Conservation (phyloP, 768 basidiomycete species). For the Piloderma croceum region DNA sequence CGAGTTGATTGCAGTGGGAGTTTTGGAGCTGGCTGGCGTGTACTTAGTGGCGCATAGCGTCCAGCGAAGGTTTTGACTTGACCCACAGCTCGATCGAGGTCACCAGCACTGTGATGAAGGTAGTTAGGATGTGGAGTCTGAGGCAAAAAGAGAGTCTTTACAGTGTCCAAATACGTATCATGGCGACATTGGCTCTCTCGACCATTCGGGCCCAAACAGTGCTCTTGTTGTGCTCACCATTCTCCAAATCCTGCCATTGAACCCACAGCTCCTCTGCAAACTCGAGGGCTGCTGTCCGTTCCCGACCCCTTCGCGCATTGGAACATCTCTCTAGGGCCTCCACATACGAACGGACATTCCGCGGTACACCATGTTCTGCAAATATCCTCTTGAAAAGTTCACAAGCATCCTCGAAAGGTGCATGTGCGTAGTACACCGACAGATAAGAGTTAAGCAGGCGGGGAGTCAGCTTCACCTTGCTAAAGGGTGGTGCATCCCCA, state of each 20-base stretch:
- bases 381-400: conserved; percentile 51
- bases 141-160: conserved; percentile 31
- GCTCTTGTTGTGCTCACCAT: conserved; percentile 26
- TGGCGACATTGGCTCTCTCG: conserved; percentile 64
- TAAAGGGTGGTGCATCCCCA: conserved; percentile 43
- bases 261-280: conserved; percentile 65
- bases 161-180: conserved; percentile 61
- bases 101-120: conserved; percentile 34
- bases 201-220: conserved; percentile 42
- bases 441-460: conserved; percentile 77
- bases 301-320: conserved; percentile 32
- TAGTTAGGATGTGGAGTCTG: conserved; percentile 5
- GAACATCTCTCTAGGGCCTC: conserved; percentile 64
- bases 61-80: conserved; percentile 57
- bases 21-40: conserved; percentile 40
- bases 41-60: conserved; percentile 54
- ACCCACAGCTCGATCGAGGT: conserved; percentile 47
- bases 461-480: conserved; percentile 49
- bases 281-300: conserved; percentile 40
- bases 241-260: conserved; percentile 53
- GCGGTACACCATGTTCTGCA: conserved; percentile 32
- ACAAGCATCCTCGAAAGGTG: conserved; percentile 40
- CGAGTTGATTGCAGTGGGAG: conserved; percentile 53
- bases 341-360: conserved; percentile 53
- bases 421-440: conserved; percentile 64